Evolutionary conservation across 1,284 basidiomycete genomes (phyloP).

Genomic region (Cutaneotrichosporon mucoides): DNA sequence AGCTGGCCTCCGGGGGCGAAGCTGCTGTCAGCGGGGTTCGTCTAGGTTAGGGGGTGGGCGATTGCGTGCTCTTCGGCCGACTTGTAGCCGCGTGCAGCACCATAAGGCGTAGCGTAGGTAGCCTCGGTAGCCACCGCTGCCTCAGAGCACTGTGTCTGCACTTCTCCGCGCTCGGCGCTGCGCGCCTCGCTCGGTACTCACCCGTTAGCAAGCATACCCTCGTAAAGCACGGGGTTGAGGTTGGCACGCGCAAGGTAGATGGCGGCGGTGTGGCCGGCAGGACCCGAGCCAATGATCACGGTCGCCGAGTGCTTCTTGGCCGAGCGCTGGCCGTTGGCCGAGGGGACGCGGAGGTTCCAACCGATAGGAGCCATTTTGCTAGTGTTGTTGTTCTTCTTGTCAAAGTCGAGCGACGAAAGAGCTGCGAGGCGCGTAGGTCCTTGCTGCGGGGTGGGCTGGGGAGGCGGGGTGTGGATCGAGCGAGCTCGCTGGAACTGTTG

Average conservation of each 20-base stretch:
- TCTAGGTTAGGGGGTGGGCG: too few species aligned
- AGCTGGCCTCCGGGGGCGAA: conserved; percentile 97
- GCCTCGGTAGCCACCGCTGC: too few species aligned
- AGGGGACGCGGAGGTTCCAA: conserved; percentile 28
- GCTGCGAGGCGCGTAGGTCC: conserved; percentile 5
- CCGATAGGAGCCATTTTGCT: conserved; percentile 53
- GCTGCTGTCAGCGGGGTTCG: conserved; percentile 14
- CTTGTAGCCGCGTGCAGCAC: too few species aligned
- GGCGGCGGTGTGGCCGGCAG: conserved; percentile 86
- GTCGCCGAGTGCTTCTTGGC: conserved; percentile 62
- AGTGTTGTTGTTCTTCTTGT: neutral
- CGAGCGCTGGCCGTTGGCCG: conserved; percentile 38
- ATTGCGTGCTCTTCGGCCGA: too few species aligned
- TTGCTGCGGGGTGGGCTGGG: neutral
- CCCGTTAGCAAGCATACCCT: conserved; percentile 98
- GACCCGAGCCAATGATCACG: conserved; percentile 75
- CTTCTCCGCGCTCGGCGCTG: too few species aligned
- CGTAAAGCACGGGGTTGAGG: conserved; percentile 87
- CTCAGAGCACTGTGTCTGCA: too few species aligned
- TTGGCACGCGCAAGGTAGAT: conserved; percentile 97
- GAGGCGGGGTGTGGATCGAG: neutral
- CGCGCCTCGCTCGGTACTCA: conserved; percentile 10
- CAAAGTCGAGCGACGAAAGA: conserved; percentile 1
- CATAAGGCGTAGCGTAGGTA: too few species aligned
- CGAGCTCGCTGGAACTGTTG: neutral